These are phyloP conservation scores for Entomortierella lignicola DNA, from an alignment of 192 early-diverging fungal species.

Conservation along the genomic window DNA sequence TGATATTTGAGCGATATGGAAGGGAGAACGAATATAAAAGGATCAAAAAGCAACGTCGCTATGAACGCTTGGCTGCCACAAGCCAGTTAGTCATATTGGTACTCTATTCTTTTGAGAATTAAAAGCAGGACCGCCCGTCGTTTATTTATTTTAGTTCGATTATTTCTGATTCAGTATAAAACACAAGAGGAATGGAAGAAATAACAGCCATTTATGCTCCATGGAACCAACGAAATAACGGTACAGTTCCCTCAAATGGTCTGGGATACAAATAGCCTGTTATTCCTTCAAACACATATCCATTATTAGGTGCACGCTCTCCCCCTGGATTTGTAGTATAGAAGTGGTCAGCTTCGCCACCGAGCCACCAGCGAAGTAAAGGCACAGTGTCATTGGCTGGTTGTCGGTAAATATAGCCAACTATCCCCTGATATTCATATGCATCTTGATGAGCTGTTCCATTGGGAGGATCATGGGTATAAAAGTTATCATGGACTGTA, in stretches of 20 bases:
- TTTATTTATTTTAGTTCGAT: too few relatives aligned
- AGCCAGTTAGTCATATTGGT: too few relatives aligned
- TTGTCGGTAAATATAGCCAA: constrained; percentile 11
- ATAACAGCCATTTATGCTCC: too few relatives aligned
- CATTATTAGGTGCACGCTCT: not conserved
- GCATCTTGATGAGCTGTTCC: not conserved
- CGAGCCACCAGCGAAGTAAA: constrained; percentile 5
- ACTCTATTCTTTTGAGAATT: too few relatives aligned
- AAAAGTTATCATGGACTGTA: not conserved
- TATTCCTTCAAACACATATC: constrained; percentile 12
- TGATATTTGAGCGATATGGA: too few relatives aligned
- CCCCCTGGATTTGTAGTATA: constrained; percentile 13
- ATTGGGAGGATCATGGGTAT: not conserved
- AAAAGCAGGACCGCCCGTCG: too few relatives aligned
- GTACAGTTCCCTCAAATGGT: constrained; percentile 15
- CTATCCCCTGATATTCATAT: constrained; percentile 11
- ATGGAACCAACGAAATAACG: constrained; percentile 16
- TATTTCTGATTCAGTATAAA: too few relatives aligned
- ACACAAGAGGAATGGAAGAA: too few relatives aligned
- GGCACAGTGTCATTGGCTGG: not conserved
- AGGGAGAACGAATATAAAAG: too few relatives aligned
- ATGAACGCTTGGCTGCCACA: too few relatives aligned
- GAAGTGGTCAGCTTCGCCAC: not conserved
- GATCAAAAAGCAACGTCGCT: too few relatives aligned
- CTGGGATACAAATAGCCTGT: constrained; percentile 5